Evolutionary conservation across 108 stramenopile genomes (phyloP).

Genomic region (Cylindrotheca fusiformis): DNA sequence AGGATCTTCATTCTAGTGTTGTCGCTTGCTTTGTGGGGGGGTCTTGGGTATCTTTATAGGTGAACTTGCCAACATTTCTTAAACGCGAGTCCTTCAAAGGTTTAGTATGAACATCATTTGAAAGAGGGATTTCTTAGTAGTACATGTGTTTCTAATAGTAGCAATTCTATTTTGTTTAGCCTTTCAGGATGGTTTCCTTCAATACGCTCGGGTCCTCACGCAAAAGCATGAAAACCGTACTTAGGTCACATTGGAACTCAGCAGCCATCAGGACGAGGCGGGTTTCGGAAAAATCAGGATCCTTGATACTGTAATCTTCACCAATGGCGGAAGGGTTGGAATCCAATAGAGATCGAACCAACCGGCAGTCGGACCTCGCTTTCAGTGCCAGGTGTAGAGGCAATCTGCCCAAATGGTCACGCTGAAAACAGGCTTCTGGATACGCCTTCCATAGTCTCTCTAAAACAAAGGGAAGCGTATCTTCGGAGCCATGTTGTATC

Average conservation of each 20-base stretch:
- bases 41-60: no score
- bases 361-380: slow-evolving; percentile 16
- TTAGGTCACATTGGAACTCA: slow-evolving; percentile 39
- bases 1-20: no score
- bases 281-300: slow-evolving; percentile 6
- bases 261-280: slow-evolving; percentile 30
- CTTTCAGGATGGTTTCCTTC: no score
- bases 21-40: no score
- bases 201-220: slow-evolving; percentile 45
- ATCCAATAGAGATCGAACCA: slow-evolving; percentile 33
- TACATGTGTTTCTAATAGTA: no score
- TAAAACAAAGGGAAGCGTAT: slow-evolving; percentile 10
- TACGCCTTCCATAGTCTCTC: slow-evolving; percentile 27
- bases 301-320: slow-evolving; percentile 9
- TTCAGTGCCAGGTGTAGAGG: slow-evolving; percentile 39
- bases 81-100: no score
- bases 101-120: no score
- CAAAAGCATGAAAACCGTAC: slow-evolving; percentile 39
- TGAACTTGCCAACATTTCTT: no score
- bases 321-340: slow-evolving; percentile 18
- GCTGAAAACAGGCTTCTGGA: slow-evolving; percentile 17
- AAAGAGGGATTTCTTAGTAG: no score
- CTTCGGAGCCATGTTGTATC: slow-evolving; percentile 4
- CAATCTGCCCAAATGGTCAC: slow-evolving; percentile 31
- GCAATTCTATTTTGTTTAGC: no score